A percentile compares a stretch with the other conserved stretches of the same genome.
phyloP scores from a whole-genome alignment of 768 basidiomycete species.

The Mrakia frigida region DNA sequence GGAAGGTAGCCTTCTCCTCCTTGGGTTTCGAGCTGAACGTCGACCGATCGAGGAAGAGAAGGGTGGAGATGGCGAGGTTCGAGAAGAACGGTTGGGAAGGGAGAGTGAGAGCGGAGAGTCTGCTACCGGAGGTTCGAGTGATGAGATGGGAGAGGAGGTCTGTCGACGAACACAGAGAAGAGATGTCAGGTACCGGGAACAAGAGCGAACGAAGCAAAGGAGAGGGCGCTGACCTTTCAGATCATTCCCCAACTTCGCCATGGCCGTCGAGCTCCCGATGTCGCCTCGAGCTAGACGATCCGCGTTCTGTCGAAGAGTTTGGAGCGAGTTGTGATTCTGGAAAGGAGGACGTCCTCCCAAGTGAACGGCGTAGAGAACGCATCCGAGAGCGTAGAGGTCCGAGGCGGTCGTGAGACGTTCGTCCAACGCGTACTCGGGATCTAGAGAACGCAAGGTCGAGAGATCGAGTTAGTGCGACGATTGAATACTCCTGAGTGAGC shows the following conservation, averaged over 20 bases:
- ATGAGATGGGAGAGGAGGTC: slow-evolving; percentile 74
- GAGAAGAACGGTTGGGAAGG: slow-evolving; percentile 88
- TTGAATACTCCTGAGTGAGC: no score
- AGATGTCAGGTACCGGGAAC: background rate
- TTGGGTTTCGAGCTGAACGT: slow-evolving; percentile 88
- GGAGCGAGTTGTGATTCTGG: slow-evolving; percentile 58
- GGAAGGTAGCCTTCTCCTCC: slow-evolving; percentile 94
- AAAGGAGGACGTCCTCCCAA: slow-evolving; percentile 82
- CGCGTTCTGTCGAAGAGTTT: slow-evolving; percentile 43
- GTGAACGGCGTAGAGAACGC: slow-evolving; percentile 84
- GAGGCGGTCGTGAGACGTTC: slow-evolving; percentile 79
- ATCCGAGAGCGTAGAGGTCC: slow-evolving; percentile 76
- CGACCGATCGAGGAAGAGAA: slow-evolving; percentile 92
- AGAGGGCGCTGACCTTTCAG: slow-evolving; percentile 36
- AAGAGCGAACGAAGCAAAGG: background rate
- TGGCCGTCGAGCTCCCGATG: slow-evolving; percentile 40
- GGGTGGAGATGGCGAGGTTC: slow-evolving; percentile 86
- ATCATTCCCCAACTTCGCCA: slow-evolving; percentile 39
- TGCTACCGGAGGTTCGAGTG: slow-evolving; percentile 64
- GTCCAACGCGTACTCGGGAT: slow-evolving; percentile 90
- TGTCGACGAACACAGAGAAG: slow-evolving; percentile 39
- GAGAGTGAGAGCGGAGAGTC: slow-evolving; percentile 73
- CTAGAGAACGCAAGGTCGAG: slow-evolving; percentile 39
- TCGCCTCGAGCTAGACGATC: slow-evolving; percentile 37
- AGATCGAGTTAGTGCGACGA: no score